These are phyloP conservation scores for Scleroderma bovista DNA, from an alignment of 768 basidiomycete species.

Conservation along the genomic window DNA sequence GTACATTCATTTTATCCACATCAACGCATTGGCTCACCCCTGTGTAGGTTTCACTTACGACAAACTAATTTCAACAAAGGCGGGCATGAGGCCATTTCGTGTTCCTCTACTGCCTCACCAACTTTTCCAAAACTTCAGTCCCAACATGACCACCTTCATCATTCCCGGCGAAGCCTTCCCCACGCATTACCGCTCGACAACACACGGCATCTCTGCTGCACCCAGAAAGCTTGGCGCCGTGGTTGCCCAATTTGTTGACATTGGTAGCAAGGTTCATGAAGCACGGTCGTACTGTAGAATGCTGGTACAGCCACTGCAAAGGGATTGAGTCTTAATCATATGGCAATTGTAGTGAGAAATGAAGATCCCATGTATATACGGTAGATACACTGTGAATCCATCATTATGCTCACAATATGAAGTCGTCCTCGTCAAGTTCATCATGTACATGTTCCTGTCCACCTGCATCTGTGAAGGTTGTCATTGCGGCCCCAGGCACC, in stretches of 20 bases:
- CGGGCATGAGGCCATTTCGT: constrained; percentile 58
- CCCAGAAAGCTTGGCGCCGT: constrained; percentile 82
- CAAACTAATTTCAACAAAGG: constrained; percentile 40
- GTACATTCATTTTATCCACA: constrained; percentile 31
- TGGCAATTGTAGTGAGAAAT: too few relatives aligned
- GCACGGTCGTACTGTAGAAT: too few relatives aligned
- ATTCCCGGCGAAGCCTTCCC: constrained; percentile 83
- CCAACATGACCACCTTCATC: constrained; percentile 75
- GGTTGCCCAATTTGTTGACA: constrained; percentile 64
- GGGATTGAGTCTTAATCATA: too few relatives aligned
- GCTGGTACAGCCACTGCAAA: too few relatives aligned
- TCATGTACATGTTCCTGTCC: too few relatives aligned
- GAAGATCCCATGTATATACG: too few relatives aligned
- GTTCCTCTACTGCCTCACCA: constrained; percentile 80
- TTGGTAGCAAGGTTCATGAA: constrained; percentile 55
- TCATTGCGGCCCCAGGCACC: too few relatives aligned
- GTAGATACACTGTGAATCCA: too few relatives aligned
- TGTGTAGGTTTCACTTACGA: constrained; percentile 65
- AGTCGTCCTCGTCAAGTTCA: too few relatives aligned
- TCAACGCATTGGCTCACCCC: background rate
- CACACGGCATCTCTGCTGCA: constrained; percentile 80
- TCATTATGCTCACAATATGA: too few relatives aligned
- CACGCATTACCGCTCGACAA: constrained; percentile 82
- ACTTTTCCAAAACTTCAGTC: constrained; percentile 91
- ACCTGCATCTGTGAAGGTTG: too few relatives aligned